Base-by-base conservation (phyloP, 2,329 filamentous ascomycete genomes). In the Corynespora cassiicola region DNA sequence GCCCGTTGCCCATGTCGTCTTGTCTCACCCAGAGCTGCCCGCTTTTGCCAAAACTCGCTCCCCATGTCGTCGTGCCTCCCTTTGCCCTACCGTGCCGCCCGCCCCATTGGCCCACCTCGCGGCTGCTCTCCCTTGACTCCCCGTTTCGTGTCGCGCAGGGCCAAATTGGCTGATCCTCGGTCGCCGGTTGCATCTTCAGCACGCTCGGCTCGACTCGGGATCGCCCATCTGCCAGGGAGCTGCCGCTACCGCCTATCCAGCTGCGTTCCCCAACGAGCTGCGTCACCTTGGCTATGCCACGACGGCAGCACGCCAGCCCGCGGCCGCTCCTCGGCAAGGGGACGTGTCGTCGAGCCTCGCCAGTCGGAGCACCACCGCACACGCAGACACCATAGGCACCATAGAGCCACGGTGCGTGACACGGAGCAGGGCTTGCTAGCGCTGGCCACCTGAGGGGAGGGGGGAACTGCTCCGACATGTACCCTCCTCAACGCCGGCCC, bases 1-100 rank as follows among this genome's bases (percentile, higher is more conserved):
- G n/a, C n/a, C n/a, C n/a, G n/a, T n/a, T n/a, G n/a, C n/a, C n/a
- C n/a, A n/a, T n/a, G n/a, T n/a, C n/a, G n/a, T n/a, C n/a, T n/a
- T n/a, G n/a, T n/a, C n/a, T n/a, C n/a, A n/a, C n/a, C n/a, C n/a
- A n/a, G n/a, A n/a, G 30, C 30, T 20, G 27, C 46, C 45, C 35
- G 45, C 48, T 56, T 53, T 56, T 58, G 50, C 52, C 52, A 54
- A 47, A 53, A 46, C 19, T 38, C 36, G 7, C 31, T 24, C 41
- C 32, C 37, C 50, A 51, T 47, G 44, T n/a, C n/a, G n/a, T n/a
- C n/a, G n/a, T n/a, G 43, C 52, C 50, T 44, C 47, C n/a, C 42
- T 51, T 47, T 50, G 48, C 39, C 52, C 49, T 47, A 39, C 45
- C 45, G 39, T 32, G 45, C 17, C 17, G 17, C 20, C 8, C 24